Base-by-base conservation (phyloP, 2,329 filamentous ascomycete genomes). In the Colletotrichum sp. region DNA sequence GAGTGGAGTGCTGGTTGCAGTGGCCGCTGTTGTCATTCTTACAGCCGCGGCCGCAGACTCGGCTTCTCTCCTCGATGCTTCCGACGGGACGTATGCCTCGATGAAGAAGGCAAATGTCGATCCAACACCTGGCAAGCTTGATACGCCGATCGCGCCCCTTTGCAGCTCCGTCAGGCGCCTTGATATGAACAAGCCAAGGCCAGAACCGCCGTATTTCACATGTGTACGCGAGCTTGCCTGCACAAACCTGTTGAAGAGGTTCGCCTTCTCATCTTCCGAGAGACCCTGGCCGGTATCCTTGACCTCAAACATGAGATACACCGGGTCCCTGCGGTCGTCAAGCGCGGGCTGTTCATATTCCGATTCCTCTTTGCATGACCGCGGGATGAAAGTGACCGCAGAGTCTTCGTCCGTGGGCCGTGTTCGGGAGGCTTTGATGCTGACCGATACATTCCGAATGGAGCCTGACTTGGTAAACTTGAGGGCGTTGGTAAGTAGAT, bases 101-200 rank as follows among this genome's bases (percentile, higher is more conserved):
- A 95, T 90, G 82, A 94, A 95, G 82, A 96, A 95, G 0, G 92
- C 92, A 83, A 96, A 96, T 0, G 92, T 94, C 77, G 92, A 94
- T 2, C 94, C 94, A n/a, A 91, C 89, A 2, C 93, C 93, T 4
- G 91, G 87, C 77, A 91, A 87, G n/a, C 92, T 94, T 2, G 90
- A 87, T 8, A 96, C 93, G 3, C 94, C 94, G 63, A 97, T 96
- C 76, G 94, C 92, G 6, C 95, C 95, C 24, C 94, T 94, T 82
- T 96, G 94, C 13, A 96, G 86, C 81, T 96, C 94, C 0, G 94
- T 95, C n/a, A 97, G 88, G 71, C 94, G 91, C 28, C 94, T 90
- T 48, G 93, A 94, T 78, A 96, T 96, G 82, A 96, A 96, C 0
- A 96, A 87, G 0, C 95, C 95, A 2, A 97, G 88, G 0, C 95